Evolutionary conservation across 1,284 basidiomycete genomes (phyloP), one percentile per base, ranked within the genome.

Genomic region (Ceratorhiza oryzae-sativae): DNA sequence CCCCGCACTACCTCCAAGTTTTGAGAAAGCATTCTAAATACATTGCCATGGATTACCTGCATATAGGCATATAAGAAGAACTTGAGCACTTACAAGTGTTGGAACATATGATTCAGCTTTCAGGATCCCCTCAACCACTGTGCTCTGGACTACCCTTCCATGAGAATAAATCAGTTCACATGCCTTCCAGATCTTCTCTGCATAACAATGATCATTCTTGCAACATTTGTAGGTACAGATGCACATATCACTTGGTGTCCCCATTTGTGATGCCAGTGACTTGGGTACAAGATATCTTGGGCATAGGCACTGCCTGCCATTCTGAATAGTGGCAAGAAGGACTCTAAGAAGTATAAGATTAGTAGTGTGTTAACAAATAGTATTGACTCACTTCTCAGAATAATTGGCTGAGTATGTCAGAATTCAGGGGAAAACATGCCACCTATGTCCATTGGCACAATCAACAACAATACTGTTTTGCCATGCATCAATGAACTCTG

Each of bases 401-500:
- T 82, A 83, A 71, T 83, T 81, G 0, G 80, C 81, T 13, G 80
- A 79, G 71, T 82, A 82, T 15, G 77, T 79, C 41, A 82, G 78
- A 32, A 83, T 71, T 2, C 79, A 75, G 27, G 79, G 78, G 73
- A 78, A 83, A 2, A 79, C 58, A 3, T 75, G 75, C 1, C 77
- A 74, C 23, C 67, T 39, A 45, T 80, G 73, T 6, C 79, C 79
- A 77, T 83, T 81, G 27, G 60, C 56, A 63, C 78, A 82, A n/a
- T 71, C 63, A 1, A 80, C 76, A 8, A 80, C 68, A 25, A 75
- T 67, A 0, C 80, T 80, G 71, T 81, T 77, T 8, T 18, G 71
- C 70, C 81, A 82, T 0, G 79, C 80, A 46, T 79, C 63, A 10
- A 81, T 70, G 49, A 72, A 80, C 0, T 77, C 72, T 0, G 74